Conservation (phyloP, 2,329 filamentous ascomycete species). For the Paradendryphiella salina region DNA sequence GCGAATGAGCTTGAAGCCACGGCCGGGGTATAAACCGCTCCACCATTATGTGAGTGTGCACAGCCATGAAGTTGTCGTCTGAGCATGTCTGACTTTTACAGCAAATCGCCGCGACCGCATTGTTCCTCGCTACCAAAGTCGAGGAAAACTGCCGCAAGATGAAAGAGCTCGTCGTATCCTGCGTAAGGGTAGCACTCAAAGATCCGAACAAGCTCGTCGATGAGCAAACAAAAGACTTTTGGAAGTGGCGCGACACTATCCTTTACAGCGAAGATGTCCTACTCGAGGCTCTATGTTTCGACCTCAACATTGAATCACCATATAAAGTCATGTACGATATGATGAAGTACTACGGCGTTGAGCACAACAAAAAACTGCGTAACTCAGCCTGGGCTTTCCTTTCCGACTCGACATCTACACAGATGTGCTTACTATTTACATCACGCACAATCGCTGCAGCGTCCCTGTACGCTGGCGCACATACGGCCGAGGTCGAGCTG, state of each 20-base stretch:
- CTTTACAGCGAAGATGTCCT: conserved; percentile 90
- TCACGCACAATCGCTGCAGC: conserved; percentile 81
- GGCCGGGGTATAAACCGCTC: conserved; percentile 68
- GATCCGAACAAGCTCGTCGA: conserved; percentile 87
- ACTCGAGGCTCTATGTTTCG: conserved; percentile 89
- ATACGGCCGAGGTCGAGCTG: conserved; percentile 72
- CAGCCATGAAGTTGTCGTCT: not conserved
- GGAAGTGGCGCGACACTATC: conserved; percentile 95
- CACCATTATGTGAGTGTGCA: conserved; percentile 70
- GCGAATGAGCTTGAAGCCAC: conserved; percentile 77
- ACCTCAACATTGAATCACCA: conserved; percentile 86
- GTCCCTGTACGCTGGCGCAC: conserved; percentile 83
- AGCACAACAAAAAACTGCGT: conserved; percentile 78
- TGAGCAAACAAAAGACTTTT: conserved; percentile 97
- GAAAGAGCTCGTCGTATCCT: conserved; percentile 89
- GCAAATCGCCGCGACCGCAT: conserved; percentile 84
- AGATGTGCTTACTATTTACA: conserved; percentile 78
- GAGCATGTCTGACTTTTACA: conserved; percentile 27
- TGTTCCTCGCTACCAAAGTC: conserved; percentile 95
- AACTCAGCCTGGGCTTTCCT: conserved; percentile 93
- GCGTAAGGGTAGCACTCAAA: conserved; percentile 93
- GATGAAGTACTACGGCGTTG: conserved; percentile 70
- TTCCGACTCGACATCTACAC: conserved; percentile 85
- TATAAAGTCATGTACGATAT: conserved; percentile 84
- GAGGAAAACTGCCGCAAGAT: conserved; percentile 97